phyloP scores from a whole-genome alignment of 2,329 filamentous ascomycete genomes.

The Beauveria asiatica region DNA sequence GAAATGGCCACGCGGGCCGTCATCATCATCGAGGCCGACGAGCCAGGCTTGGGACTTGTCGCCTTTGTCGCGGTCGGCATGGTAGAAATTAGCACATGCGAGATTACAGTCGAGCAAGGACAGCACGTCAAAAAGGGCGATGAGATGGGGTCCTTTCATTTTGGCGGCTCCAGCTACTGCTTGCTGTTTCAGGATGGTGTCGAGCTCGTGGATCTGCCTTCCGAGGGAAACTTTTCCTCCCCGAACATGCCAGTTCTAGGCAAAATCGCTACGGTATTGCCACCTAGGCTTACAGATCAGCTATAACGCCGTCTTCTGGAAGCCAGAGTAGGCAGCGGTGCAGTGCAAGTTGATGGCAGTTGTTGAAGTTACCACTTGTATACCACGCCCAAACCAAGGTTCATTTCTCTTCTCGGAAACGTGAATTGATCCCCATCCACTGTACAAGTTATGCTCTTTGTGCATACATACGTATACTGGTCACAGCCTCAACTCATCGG shows the following conservation, averaged over 20 bases:
- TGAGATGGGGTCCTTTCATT: conserved; percentile 71
- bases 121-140: conserved; percentile 61
- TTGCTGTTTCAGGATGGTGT: conserved; percentile 55
- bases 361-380: neutral
- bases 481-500: too few species aligned
- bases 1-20: conserved; percentile 60
- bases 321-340: neutral
- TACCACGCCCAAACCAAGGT: neutral
- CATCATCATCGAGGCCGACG: conserved; percentile 63
- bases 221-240: neutral
- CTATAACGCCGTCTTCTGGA: neutral
- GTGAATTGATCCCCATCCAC: neutral
- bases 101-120: conserved; percentile 59
- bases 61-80: conserved; percentile 65
- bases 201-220: conserved; percentile 32
- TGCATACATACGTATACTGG: too few species aligned
- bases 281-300: neutral
- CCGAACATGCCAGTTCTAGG: conserved; percentile 26
- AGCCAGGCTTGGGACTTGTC: conserved; percentile 58
- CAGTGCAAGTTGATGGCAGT: too few species aligned
- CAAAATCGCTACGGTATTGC: conserved; percentile 21
- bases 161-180: conserved; percentile 64
- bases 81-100: conserved; percentile 67
- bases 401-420: neutral
- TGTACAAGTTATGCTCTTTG: too few species aligned